Conservation (phyloP, 2,329 filamentous ascomycete genomes). For the Verticillium klebahnii region DNA sequence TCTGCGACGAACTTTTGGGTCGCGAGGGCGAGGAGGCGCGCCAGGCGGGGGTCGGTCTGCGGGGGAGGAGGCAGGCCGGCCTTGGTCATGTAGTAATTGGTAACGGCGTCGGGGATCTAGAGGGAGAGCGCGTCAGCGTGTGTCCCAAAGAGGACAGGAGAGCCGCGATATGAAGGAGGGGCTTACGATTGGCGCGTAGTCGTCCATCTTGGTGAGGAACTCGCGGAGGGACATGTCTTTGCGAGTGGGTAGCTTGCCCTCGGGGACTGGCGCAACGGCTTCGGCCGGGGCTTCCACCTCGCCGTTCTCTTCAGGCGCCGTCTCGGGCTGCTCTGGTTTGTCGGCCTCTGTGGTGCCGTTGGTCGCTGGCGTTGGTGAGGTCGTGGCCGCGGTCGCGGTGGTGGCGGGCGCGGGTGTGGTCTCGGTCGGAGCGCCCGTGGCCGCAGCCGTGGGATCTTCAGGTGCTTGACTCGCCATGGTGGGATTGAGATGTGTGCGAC, state of each 20-base stretch:
- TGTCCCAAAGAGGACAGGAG: neutral
- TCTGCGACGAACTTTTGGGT: slow-evolving; percentile 99
- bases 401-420: neutral
- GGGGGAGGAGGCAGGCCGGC: slow-evolving; percentile 91
- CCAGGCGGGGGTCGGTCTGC: slow-evolving; percentile 83
- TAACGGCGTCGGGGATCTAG: slow-evolving; percentile 95
- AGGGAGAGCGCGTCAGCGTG: slow-evolving; percentile 1
- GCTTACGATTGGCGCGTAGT: slow-evolving; percentile 92
- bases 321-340: slow-evolving; percentile 5
- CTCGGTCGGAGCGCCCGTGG: neutral
- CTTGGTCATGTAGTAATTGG: slow-evolving; percentile 95
- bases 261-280: slow-evolving; percentile 44
- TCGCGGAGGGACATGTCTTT: slow-evolving; percentile 92
- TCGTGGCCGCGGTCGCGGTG: neutral
- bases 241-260: slow-evolving; percentile 67
- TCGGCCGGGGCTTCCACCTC: slow-evolving; percentile 24
- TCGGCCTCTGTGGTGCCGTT: neutral
- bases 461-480: slow-evolving; percentile 11
- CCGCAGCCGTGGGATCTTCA: slow-evolving; percentile 1
- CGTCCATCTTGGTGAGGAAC: slow-evolving; percentile 94
- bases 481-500: neutral
- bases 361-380: neutral
- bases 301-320: slow-evolving; percentile 16
- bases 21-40: slow-evolving; percentile 90
- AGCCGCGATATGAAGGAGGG: neutral